These are phyloP conservation scores for Nicotiana benthamiana DNA, from an alignment of 257 asterid genomes.

Conservation along the genomic window DNA sequence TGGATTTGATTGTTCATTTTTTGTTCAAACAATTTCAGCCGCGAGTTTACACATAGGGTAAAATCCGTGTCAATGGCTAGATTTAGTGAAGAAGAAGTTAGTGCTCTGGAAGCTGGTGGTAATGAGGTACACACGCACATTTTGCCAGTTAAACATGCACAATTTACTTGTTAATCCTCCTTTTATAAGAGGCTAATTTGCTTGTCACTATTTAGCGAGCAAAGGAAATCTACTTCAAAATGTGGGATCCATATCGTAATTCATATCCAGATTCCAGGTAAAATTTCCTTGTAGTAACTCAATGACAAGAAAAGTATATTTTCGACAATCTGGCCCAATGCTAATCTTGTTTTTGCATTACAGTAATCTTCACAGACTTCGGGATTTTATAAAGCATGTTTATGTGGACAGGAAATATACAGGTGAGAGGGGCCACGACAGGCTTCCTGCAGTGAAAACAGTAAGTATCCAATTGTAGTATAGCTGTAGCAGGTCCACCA, in stretches of 20 bases:
- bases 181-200: neutral
- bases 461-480: slow-evolving; percentile 29
- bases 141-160: neutral
- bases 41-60: slow-evolving; percentile 85
- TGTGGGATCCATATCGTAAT: slow-evolving; percentile 65
- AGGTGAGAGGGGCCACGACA: slow-evolving; percentile 39
- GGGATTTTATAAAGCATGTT: slow-evolving; percentile 61
- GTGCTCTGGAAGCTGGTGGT: slow-evolving; percentile 78
- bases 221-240: slow-evolving; percentile 56
- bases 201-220: slow-evolving; percentile 45
- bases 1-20: slow-evolving; percentile 2
- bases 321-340: neutral
- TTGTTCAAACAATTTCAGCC: slow-evolving; percentile 33
- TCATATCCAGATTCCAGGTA: slow-evolving; percentile 65
- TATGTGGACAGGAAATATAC: slow-evolving; percentile 57
- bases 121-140: slow-evolving; percentile 48
- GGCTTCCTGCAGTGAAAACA: slow-evolving; percentile 22
- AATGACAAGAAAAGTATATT: neutral
- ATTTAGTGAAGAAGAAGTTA: slow-evolving; percentile 64
- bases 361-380: slow-evolving; percentile 65
- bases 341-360: neutral
- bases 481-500: neutral
- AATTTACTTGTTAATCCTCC: neutral
- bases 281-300: neutral
- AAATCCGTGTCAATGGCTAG: slow-evolving; percentile 89